Conservation (phyloP, 441 rosid genomes). For the Sinapis alba region DNA sequence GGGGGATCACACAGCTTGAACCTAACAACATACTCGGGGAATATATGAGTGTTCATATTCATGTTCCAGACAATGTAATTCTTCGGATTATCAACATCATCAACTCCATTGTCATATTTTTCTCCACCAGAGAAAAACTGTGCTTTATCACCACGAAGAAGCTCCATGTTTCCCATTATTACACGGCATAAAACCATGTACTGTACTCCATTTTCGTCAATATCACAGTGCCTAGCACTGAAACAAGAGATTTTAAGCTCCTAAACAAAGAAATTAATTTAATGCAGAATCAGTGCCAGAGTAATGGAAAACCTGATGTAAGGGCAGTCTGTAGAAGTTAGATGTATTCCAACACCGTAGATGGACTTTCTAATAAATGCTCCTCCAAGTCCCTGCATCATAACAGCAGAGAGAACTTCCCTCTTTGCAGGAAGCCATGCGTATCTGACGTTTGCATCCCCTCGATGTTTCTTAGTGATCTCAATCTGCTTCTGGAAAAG, state of each 20-base stretch:
- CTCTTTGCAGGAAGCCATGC: conserved; percentile 93
- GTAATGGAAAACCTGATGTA: conserved; percentile 17
- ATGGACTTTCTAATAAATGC: conserved; percentile 51
- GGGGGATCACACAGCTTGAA: conserved; percentile 65
- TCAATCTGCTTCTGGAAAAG: conserved; percentile 83
- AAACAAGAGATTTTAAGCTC: conserved; percentile 4
- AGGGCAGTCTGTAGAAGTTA: conserved; percentile 62
- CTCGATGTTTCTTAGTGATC: conserved; percentile 65
- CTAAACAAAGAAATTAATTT: not conserved
- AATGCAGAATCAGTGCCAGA: not conserved
- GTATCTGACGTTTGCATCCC: conserved; percentile 75
- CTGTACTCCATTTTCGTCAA: conserved; percentile 82
- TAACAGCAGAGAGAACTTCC: conserved; percentile 46
- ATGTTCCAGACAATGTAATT: conserved; percentile 80
- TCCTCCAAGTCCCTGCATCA: conserved; percentile 69
- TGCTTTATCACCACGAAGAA: conserved; percentile 55
- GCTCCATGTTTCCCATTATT: conserved; percentile 96
- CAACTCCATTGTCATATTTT: conserved; percentile 88
- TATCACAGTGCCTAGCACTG: conserved; percentile 89
- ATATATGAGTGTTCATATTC: conserved; percentile 88
- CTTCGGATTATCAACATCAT: conserved; percentile 73
- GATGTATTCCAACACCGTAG: conserved; percentile 84
- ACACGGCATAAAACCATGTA: conserved; percentile 84
- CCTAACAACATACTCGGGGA: conserved; percentile 92
- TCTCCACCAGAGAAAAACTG: conserved; percentile 73